These are phyloP conservation scores for Pleomassaria siparia DNA, from an alignment of 2,329 filamentous ascomycete genomes.

Conservation along the genomic window DNA sequence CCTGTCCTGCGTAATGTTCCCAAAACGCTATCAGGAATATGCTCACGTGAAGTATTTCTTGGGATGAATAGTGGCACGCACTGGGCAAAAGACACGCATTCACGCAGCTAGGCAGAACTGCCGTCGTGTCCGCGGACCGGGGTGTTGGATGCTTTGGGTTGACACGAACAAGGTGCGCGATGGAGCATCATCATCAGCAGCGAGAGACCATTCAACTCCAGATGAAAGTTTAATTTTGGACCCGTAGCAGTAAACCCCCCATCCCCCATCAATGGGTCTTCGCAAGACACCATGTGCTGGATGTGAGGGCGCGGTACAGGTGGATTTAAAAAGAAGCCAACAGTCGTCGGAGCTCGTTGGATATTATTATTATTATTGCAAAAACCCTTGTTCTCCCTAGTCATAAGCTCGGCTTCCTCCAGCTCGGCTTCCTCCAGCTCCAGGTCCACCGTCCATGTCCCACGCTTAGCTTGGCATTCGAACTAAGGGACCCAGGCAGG, in stretches of 20 bases:
- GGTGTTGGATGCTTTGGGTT: constrained; percentile 3
- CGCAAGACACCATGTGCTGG: not conserved
- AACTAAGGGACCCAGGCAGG: constrained; percentile 8
- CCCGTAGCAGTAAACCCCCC: constrained; percentile 2
- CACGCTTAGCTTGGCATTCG: constrained; percentile 20
- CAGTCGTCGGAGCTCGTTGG: constrained; percentile 8
- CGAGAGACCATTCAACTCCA: not conserved
- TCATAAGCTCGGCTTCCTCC: constrained; percentile 16
- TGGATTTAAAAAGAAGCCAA: constrained; percentile 9
- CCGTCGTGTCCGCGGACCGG: not conserved
- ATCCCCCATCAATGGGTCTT: constrained; percentile 3
- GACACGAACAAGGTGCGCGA: constrained; percentile 4
- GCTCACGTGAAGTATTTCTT: not conserved
- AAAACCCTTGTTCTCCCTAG: constrained; percentile 9
- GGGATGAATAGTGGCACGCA: not conserved
- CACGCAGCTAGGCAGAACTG: not conserved
- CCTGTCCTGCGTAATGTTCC: not conserved
- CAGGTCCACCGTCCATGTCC: constrained; percentile 12
- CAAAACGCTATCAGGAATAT: no score
- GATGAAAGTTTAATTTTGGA: not conserved
- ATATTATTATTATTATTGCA: constrained; percentile 12
- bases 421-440: constrained; percentile 19
- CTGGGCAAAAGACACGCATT: not conserved
- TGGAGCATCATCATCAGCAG: constrained; percentile 1
- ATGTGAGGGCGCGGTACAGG: constrained; percentile 12